Evolutionary conservation across 495 filamentous ascomycete genomes (phyloP).

Genomic region (Xylona heveae): DNA sequence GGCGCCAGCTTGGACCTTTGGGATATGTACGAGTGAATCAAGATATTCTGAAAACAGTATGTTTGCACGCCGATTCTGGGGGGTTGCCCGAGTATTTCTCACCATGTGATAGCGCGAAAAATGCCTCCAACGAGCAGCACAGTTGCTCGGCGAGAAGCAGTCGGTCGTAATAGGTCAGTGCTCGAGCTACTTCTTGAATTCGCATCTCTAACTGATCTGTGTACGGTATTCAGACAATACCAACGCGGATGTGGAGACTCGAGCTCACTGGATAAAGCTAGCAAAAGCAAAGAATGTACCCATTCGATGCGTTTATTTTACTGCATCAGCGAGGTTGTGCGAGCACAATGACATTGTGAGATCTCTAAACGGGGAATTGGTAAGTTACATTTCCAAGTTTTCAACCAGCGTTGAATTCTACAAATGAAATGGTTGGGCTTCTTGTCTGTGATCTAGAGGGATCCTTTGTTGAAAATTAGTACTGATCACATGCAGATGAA

Average conservation of each 20-base stretch:
- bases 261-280: conserved; percentile 52
- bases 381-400: conserved; percentile 11
- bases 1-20: conserved; percentile 53
- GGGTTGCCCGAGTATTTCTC: conserved; percentile 6
- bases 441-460: background rate
- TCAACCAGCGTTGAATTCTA: conserved; percentile 1
- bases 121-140: conserved; percentile 57
- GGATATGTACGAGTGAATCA: conserved; percentile 79
- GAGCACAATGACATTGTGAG: conserved; percentile 80
- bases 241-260: conserved; percentile 57
- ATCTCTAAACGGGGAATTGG: conserved; percentile 36
- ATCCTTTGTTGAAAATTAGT: conserved; percentile 2
- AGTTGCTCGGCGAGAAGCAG: conserved; percentile 36
- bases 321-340: conserved; percentile 46
- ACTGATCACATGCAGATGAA: conserved; percentile 33
- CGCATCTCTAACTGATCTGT: conserved; percentile 3
- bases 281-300: conserved; percentile 47
- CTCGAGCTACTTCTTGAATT: conserved; percentile 3
- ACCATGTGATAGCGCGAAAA: conserved; percentile 39
- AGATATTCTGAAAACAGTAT: conserved; percentile 64
- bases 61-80: conserved; percentile 8
- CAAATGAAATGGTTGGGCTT: conserved; percentile 1
- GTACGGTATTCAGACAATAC: conserved; percentile 52
- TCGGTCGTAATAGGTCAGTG: conserved; percentile 58
- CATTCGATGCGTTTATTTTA: conserved; percentile 76